A percentile compares a stretch with the other conserved stretches of the same genome.
phyloP scores from a whole-genome alignment of 2,329 filamentous ascomycete species.

The Aspergillus amoenus region DNA sequence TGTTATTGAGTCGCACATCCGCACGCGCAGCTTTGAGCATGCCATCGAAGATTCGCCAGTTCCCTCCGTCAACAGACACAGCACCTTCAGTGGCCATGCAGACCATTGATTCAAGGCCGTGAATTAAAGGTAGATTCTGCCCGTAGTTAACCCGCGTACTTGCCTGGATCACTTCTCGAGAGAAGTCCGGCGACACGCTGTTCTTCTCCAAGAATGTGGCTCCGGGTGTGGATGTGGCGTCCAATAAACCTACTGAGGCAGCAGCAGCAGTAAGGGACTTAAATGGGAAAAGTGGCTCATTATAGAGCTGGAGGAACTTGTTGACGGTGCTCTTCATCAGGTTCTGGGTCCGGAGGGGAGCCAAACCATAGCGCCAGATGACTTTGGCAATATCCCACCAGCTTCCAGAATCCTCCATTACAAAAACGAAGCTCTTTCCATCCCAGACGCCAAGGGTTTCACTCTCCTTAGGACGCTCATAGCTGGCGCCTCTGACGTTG shows the following conservation, averaged over 20 bases:
- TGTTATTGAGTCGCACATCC: conserved; percentile 63
- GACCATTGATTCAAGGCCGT: conserved; percentile 87
- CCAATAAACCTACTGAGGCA: conserved; percentile 65
- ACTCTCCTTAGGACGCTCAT: conserved; percentile 48
- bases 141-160: conserved; percentile 93
- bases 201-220: conserved; percentile 68
- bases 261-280: conserved; percentile 68
- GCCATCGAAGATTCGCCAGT: conserved; percentile 88
- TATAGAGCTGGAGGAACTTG: conserved; percentile 77
- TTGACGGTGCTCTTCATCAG: conserved; percentile 70
- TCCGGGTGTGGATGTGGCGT: conserved; percentile 69
- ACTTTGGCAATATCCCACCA: conserved; percentile 83
- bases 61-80: conserved; percentile 75
- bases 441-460: conserved; percentile 79
- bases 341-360: conserved; percentile 70
- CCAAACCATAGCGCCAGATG: conserved; percentile 80
- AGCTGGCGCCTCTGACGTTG: conserved; percentile 48
- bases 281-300: conserved; percentile 81
- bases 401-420: conserved; percentile 58
- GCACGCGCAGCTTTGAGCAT: conserved; percentile 71
- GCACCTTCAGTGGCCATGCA: conserved; percentile 88
- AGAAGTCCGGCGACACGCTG: conserved; percentile 66
- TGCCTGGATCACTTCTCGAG: conserved; percentile 82
- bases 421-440: conserved; percentile 70
- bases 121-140: conserved; percentile 80